Evolutionary conservation across 176 grass and related monocot genomes (phyloP).

Genomic region (Oryza rufipogon): DNA sequence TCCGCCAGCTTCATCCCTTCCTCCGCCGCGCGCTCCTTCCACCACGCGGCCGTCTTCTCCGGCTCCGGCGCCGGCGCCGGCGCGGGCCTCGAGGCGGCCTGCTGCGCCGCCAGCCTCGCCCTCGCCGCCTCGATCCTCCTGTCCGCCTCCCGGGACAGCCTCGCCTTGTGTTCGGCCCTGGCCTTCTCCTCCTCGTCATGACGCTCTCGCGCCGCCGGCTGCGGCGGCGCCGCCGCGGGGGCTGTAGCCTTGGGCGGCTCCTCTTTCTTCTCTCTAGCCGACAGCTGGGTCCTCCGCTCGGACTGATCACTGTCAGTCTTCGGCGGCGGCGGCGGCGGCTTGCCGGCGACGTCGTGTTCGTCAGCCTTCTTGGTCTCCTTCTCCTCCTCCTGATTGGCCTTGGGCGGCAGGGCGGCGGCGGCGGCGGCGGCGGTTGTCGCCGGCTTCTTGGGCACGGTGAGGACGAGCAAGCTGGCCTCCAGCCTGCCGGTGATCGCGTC

Average conservation of each 20-base stretch:
- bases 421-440: not conserved
- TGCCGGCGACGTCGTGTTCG: not conserved
- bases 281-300: no score
- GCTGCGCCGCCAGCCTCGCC: conserved; percentile 18
- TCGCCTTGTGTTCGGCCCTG: conserved; percentile 14
- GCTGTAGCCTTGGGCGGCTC: not conserved
- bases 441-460: conserved; percentile 54
- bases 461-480: conserved; percentile 39
- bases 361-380: not conserved
- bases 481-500: conserved; percentile 49
- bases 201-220: not conserved
- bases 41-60: conserved; percentile 15
- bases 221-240: no score
- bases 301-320: not conserved
- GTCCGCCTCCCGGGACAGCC: conserved; percentile 10
- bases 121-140: conserved; percentile 30
- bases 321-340: not conserved
- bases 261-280: not conserved
- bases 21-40: conserved; percentile 33
- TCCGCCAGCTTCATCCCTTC: conserved; percentile 37
- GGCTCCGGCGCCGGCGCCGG: not conserved
- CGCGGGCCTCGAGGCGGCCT: not conserved
- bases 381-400: not conserved
- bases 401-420: not conserved
- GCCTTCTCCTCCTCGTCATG: conserved; percentile 4